These are phyloP conservation scores for Physcomitrellopsis africana DNA, from an alignment of 225 moss, liverwort and hornwort genomes.

Conservation along the genomic window DNA sequence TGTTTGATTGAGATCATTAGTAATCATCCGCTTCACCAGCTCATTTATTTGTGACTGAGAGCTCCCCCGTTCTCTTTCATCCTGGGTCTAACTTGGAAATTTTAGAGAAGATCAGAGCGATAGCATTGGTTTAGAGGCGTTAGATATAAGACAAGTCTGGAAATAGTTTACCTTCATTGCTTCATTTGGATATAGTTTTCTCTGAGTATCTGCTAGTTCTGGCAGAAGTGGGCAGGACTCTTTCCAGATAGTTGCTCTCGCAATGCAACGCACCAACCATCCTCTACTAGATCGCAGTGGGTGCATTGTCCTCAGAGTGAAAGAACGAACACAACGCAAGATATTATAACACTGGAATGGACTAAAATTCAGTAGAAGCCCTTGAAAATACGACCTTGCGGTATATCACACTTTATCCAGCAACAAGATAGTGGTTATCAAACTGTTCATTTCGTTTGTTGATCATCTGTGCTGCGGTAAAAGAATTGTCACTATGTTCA, in stretches of 20 bases:
- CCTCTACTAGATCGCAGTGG: not conserved
- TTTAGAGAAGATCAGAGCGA: too few species aligned
- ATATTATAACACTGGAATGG: not conserved
- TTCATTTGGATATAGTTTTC: not conserved
- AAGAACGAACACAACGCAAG: not conserved
- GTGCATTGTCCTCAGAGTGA: too few species aligned
- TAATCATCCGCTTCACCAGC: too few species aligned
- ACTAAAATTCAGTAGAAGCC: not conserved
- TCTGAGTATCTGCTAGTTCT: constrained; percentile 1
- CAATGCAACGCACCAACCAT: constrained; percentile 3
- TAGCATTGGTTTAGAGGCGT: not conserved
- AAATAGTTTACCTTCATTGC: not conserved
- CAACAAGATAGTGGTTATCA: not conserved
- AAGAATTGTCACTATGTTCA: not conserved
- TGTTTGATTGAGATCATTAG: too few species aligned
- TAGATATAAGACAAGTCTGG: too few species aligned
- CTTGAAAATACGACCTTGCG: not conserved
- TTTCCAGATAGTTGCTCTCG: constrained; percentile 1
- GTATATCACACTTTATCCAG: too few species aligned
- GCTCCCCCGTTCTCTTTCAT: too few species aligned
- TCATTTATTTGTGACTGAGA: too few species aligned
- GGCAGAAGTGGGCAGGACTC: not conserved
- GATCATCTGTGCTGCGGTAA: not conserved
- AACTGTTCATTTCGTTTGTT: not conserved
- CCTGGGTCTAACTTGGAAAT: too few species aligned